These are phyloP conservation scores for Mrakia blollopis DNA, from an alignment of 768 basidiomycete genomes.

Conservation along the genomic window DNA sequence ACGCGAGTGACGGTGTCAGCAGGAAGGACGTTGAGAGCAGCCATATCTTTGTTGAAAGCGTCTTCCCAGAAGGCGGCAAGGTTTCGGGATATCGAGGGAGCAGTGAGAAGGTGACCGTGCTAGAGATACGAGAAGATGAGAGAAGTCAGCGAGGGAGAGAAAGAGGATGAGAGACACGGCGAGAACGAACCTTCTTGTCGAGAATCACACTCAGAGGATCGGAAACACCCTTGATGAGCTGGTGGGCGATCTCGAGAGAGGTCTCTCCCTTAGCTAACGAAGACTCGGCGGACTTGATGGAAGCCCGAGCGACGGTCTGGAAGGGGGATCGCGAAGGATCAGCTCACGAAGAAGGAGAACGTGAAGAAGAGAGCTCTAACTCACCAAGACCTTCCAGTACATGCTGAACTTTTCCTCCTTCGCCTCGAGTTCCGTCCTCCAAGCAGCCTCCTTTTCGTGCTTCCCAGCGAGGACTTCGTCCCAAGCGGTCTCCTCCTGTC, in stretches of 20 bases:
- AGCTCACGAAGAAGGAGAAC: not conserved
- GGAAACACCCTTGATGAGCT: constrained; percentile 64
- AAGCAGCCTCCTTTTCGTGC: constrained; percentile 52
- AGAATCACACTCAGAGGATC: constrained; percentile 70
- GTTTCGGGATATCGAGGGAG: constrained; percentile 75
- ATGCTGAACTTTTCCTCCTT: constrained; percentile 90
- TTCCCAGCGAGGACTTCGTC: constrained; percentile 50
- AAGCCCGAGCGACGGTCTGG: constrained; percentile 11
- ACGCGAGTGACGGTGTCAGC: constrained; percentile 91
- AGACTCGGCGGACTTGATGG: constrained; percentile 15
- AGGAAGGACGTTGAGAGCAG: constrained; percentile 71
- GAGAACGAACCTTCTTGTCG: constrained; percentile 61
- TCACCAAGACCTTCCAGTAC: constrained; percentile 73
- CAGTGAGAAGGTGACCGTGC: constrained; percentile 74
- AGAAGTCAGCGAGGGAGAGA: constrained; percentile 23
- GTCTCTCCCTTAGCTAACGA: not conserved
- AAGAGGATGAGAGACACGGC: constrained; percentile 25
- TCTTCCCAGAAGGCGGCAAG: constrained; percentile 84
- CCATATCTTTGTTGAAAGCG: constrained; percentile 89
- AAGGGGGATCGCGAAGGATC: not conserved
- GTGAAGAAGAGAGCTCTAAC: constrained; percentile 37
- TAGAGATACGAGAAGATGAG: constrained; percentile 41
- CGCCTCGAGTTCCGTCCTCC: constrained; percentile 66
- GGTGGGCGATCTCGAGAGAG: constrained; percentile 34
- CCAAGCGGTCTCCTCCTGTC: constrained; percentile 55